Base-by-base conservation (phyloP, 768 basidiomycete genomes). In the Clavulina sp. region DNA sequence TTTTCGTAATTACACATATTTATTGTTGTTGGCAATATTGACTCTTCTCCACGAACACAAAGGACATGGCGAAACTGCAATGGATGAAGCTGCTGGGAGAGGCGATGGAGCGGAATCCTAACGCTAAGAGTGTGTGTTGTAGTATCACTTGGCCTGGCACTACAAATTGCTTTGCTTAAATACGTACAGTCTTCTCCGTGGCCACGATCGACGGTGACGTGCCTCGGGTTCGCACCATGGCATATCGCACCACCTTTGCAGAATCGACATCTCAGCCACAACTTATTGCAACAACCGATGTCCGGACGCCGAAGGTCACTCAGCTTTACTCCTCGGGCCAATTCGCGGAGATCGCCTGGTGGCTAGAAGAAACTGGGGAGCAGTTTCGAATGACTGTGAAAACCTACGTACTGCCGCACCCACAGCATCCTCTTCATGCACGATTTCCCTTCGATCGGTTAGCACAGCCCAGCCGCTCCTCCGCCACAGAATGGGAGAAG, bases 381-480 rank as follows among this genome's bases (percentile, higher is more conserved):
- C 87, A 92, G 59, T 87, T 79, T 61, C 78, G 88, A 44, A 65
- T 92, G 59, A 54, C 67, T 0, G 85, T 79, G 1, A 63, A 62
- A 13, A 75, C 73, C 21, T 70, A 68, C 60, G 56, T 85, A 54
- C 67, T 85, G 21, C 75, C 81, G 0, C 58, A 68, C 0, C 72
- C 74, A 0, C 55, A 59, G 4, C 69, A 73, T 57, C 47, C 60
- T 3, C 59, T 70, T 13, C 61, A 66, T 52, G 57, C 60, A 18
- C 53, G 66, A 23, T 73, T 73, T 56, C 41, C 51, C 3, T 43
- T 46, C 26, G 47, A 63, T 26, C 49, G 55, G 19, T 60, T 57
- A 48, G 52, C 58, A 5, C 84, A 68, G 0, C 72, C 74, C 0
- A 56, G 60, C 4, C 69, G 73, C 57, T 43, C 60, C 4, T 58